Conservation (phyloP, 139 green algal genomes). For the Closterium sp. region DNA sequence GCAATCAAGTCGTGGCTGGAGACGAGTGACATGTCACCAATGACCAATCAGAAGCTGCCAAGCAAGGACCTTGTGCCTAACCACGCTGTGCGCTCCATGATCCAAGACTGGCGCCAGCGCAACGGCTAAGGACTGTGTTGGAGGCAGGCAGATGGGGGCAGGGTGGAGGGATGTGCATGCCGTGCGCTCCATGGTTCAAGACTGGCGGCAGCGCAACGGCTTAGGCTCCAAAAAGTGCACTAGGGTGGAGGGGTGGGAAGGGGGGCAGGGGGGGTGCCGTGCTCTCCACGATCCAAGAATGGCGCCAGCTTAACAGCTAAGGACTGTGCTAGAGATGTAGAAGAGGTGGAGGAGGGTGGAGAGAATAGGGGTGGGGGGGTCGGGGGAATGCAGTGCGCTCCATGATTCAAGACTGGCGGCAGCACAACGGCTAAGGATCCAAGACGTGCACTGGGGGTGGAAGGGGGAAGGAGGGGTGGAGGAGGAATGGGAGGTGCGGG, state of each 20-base stretch:
- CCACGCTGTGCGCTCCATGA: slow-evolving; percentile 40
- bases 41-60: slow-evolving; percentile 41
- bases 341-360: too few relatives aligned
- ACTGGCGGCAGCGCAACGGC: slow-evolving; percentile 26
- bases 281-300: neutral
- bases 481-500: too few relatives aligned
- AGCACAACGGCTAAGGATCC: neutral
- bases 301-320: neutral
- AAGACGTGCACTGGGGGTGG: too few relatives aligned
- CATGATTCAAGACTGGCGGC: neutral
- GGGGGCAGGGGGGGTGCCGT: too few relatives aligned
- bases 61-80: slow-evolving; percentile 40
- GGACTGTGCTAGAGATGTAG: too few relatives aligned
- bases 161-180: neutral
- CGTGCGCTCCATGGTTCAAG: neutral
- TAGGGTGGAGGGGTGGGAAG: too few relatives aligned
- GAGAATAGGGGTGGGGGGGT: too few relatives aligned
- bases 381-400: too few relatives aligned
- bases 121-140: neutral
- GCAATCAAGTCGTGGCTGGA: slow-evolving; percentile 42
- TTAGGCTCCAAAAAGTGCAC: too few relatives aligned
- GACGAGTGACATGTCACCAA: slow-evolving; percentile 26
- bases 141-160: too few relatives aligned
- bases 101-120: slow-evolving; percentile 33
- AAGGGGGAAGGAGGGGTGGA: too few relatives aligned